Percentiles rank a stretch among this genome's conserved stretches.
These are phyloP conservation scores for Fusarium incarnatum DNA, from an alignment of 2,329 filamentous ascomycete species.

Conservation along the genomic window DNA sequence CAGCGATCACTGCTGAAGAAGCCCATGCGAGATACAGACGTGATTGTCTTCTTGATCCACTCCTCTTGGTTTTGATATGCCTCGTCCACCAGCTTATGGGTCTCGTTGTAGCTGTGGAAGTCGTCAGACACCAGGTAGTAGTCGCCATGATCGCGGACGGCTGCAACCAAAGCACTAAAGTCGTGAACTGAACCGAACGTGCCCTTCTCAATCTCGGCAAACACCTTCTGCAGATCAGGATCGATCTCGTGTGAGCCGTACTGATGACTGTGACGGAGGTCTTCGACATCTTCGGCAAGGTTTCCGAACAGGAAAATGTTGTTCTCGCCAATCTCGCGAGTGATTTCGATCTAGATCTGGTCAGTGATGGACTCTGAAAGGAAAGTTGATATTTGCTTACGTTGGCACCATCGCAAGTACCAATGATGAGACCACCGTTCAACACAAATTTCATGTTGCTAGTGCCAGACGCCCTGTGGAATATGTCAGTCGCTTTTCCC, in stretches of 20 bases:
- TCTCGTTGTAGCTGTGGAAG: conserved; percentile 94
- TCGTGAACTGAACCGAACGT: conserved; percentile 82
- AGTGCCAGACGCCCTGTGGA: conserved; percentile 73
- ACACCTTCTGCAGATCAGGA: conserved; percentile 81
- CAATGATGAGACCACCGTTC: conserved; percentile 96
- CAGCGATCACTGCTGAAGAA: conserved; percentile 97
- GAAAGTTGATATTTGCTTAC: conserved; percentile 3
- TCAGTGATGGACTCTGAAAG: neutral
- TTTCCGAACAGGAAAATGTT: conserved; percentile 99
- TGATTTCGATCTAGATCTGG: conserved; percentile 80
- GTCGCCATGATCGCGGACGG: conserved; percentile 92
- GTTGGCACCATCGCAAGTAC: conserved; percentile 97
- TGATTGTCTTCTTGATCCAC: conserved; percentile 92
- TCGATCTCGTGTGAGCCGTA: conserved; percentile 86
- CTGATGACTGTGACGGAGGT: conserved; percentile 89
- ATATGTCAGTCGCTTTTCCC: conserved; percentile 9
- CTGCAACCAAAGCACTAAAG: conserved; percentile 85
- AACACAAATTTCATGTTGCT: conserved; percentile 99
- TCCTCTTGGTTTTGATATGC: conserved; percentile 92
- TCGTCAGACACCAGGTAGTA: conserved; percentile 98
- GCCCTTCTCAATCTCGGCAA: conserved; percentile 81
- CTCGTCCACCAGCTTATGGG: conserved; percentile 90
- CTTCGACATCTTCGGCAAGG: conserved; percentile 94
- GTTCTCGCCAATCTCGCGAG: conserved; percentile 92
- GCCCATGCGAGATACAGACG: conserved; percentile 90